Percentiles rank a stretch among this genome's conserved stretches.
Conservation (phyloP, 129 eudicot species). For the Chrysanthemum lavandulifolium region DNA sequence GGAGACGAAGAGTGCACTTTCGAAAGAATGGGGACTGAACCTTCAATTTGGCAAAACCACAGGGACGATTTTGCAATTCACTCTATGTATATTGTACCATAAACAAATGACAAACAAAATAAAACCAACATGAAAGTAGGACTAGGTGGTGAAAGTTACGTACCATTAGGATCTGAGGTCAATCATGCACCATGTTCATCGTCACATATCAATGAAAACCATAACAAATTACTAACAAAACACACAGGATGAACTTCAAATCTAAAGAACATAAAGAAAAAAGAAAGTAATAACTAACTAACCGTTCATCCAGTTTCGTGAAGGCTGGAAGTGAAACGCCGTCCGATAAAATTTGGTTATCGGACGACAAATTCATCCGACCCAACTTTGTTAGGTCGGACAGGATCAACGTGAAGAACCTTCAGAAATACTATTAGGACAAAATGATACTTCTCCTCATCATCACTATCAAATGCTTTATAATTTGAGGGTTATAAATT, state of each 20-base stretch:
- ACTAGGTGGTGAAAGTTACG: constrained; percentile 4
- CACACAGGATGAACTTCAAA: too few relatives aligned
- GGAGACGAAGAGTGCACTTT: too few relatives aligned
- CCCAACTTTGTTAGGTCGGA: constrained; percentile 19
- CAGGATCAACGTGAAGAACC: constrained; percentile 11
- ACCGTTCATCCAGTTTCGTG: constrained; percentile 79
- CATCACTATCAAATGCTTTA: too few relatives aligned
- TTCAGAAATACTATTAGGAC: too few relatives aligned
- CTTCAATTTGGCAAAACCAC: too few relatives aligned
- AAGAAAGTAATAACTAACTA: neutral
- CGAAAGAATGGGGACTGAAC: too few relatives aligned
- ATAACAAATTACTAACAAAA: too few relatives aligned
- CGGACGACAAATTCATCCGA: constrained; percentile 2
- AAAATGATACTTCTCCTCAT: too few relatives aligned
- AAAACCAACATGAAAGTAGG: too few relatives aligned
- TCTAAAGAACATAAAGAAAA: neutral
- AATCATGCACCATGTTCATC: constrained; percentile 4
- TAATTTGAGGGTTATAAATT: too few relatives aligned
- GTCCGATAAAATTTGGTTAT: constrained; percentile 36
- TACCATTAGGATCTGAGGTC: constrained; percentile 73
- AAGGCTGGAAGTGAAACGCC: constrained; percentile 46
- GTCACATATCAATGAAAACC: constrained; percentile 5
- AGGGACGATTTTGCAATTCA: too few relatives aligned
- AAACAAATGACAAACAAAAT: neutral
- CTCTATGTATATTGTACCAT: too few relatives aligned